phyloP scores from a whole-genome alignment of 1,284 basidiomycete species.

The Microbotryum saponariae region DNA sequence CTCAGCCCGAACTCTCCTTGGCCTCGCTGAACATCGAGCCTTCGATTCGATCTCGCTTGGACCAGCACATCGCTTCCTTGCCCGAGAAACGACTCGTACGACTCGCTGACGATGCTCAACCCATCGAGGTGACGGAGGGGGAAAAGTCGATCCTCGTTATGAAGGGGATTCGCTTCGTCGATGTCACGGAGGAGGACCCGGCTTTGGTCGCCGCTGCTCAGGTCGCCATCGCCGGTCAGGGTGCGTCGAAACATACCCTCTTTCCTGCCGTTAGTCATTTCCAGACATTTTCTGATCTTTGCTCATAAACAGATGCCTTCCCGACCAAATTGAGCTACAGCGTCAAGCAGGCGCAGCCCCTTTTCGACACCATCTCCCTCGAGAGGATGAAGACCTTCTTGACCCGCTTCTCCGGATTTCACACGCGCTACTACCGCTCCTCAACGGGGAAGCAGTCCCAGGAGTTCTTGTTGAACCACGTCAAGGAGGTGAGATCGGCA shows the following conservation, averaged over 20 bases:
- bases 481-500: constrained; percentile 49
- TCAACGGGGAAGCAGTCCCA: constrained; percentile 68
- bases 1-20: too few relatives aligned
- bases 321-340: constrained; percentile 20
- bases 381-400: constrained; percentile 49
- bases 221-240: neutral
- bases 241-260: neutral
- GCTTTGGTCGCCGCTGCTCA: neutral
- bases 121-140: constrained; percentile 35
- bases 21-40: too few relatives aligned
- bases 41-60: constrained; percentile 5
- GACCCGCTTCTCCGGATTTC: constrained; percentile 38
- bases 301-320: constrained; percentile 9
- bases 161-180: constrained; percentile 32
- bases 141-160: constrained; percentile 36
- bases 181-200: constrained; percentile 33
- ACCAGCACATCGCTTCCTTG: constrained; percentile 24
- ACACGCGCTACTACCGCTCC: constrained; percentile 46
- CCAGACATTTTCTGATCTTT: too few relatives aligned
- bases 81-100: constrained; percentile 30
- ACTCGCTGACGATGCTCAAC: constrained; percentile 15
- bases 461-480: constrained; percentile 67
- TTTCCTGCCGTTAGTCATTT: too few relatives aligned
- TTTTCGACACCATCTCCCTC: constrained; percentile 53
- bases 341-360: constrained; percentile 22